Conservation (phyloP, 306 rosid species). For the Alnus glutinosa region DNA sequence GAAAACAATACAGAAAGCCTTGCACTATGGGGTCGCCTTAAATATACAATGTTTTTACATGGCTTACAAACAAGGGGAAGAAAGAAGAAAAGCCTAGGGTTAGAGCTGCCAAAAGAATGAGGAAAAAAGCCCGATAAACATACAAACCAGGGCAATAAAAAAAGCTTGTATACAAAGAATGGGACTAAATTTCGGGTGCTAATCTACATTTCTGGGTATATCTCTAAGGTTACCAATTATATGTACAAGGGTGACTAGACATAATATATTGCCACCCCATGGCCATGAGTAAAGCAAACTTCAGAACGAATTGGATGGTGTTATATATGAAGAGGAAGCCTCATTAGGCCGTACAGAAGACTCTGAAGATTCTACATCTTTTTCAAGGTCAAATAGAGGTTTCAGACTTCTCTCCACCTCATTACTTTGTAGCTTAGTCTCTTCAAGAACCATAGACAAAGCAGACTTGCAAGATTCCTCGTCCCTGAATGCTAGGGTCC, state of each 20-base stretch:
- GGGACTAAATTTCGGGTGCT: constrained; percentile 41
- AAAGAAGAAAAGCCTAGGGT: constrained; percentile 31
- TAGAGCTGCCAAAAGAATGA: constrained; percentile 54
- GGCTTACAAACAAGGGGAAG: constrained; percentile 29
- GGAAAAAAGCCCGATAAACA: constrained; percentile 27
- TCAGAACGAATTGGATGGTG: constrained; percentile 40
- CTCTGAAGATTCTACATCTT: constrained; percentile 39
- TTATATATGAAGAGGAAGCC: constrained; percentile 38
- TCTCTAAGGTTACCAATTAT: constrained; percentile 43
- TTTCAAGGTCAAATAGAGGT: constrained; percentile 67
- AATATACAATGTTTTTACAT: constrained; percentile 45
- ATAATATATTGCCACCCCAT: constrained; percentile 48
- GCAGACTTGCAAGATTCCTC: constrained; percentile 82
- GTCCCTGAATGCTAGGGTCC: constrained; percentile 89
- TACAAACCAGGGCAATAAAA: constrained; percentile 30
- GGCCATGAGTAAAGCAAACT: constrained; percentile 43
- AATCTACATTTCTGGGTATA: constrained; percentile 46
- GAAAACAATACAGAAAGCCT: constrained; percentile 21
- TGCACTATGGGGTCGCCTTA: constrained; percentile 40
- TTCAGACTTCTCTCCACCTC: constrained; percentile 82
- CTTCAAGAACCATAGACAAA: constrained; percentile 64
- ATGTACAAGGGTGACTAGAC: constrained; percentile 53
- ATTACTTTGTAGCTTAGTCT: constrained; percentile 45
- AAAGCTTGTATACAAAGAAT: constrained; percentile 66
- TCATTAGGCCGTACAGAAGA: constrained; percentile 26